Evolutionary conservation across 805 yeast species (phyloP).

Genomic region (Ogataea pignaliae): DNA sequence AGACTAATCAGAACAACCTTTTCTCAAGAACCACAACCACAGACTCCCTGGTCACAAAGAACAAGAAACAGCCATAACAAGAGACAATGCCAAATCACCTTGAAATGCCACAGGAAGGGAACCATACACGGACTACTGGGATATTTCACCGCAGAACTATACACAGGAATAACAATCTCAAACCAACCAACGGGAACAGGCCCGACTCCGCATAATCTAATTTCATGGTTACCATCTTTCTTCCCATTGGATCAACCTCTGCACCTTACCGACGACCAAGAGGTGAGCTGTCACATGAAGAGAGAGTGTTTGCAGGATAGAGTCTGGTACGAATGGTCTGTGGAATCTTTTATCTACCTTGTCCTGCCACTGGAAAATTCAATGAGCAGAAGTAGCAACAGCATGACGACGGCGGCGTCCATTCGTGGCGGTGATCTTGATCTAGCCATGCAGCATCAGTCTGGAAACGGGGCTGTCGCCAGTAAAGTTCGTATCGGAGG

Average conservation of each 20-base stretch:
- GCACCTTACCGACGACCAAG: slow-evolving; percentile 48
- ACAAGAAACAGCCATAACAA: slow-evolving; percentile 18
- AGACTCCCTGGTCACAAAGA: background rate
- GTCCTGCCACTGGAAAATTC: slow-evolving; percentile 19
- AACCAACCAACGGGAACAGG: slow-evolving; percentile 37
- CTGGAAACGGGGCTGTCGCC: too few species aligned
- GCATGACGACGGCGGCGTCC: background rate
- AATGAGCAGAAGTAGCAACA: slow-evolving; percentile 10
- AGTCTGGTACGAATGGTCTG: slow-evolving; percentile 69
- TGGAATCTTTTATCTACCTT: slow-evolving; percentile 45
- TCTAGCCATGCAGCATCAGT: background rate
- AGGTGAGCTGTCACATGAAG: slow-evolving; percentile 47
- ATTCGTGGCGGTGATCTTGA: too few species aligned
- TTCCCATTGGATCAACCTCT: slow-evolving; percentile 58
- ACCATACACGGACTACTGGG: slow-evolving; percentile 74
- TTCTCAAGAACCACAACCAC: background rate
- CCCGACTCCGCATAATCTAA: slow-evolving; percentile 38
- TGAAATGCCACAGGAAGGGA: slow-evolving; percentile 45
- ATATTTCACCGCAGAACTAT: slow-evolving; percentile 66
- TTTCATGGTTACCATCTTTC: slow-evolving; percentile 67
- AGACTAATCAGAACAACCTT: slow-evolving; percentile 6
- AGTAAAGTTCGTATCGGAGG: too few species aligned
- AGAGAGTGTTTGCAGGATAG: slow-evolving; percentile 37
- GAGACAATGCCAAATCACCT: slow-evolving; percentile 23
- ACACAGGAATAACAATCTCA: slow-evolving; percentile 51